Conservation (phyloP, 306 rosid species). For the Styphnolobium japonicum region DNA sequence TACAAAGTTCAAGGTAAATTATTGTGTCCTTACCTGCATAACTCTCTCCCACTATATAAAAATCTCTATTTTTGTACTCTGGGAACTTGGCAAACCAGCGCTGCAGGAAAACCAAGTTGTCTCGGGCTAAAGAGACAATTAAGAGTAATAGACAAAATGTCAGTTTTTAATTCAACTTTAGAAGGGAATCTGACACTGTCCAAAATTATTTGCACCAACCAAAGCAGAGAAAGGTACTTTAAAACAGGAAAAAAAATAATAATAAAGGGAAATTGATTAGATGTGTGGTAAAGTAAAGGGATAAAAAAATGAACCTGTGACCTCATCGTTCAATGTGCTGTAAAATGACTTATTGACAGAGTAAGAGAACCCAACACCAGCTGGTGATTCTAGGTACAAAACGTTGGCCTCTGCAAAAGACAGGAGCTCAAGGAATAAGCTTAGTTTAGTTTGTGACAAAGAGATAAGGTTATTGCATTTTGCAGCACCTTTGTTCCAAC, state of each 20-base stretch:
- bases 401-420: conserved; percentile 39
- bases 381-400: conserved; percentile 48
- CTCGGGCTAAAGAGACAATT: conserved; percentile 27
- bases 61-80: conserved; percentile 26
- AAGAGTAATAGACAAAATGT: neutral
- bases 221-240: neutral
- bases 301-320: conserved; percentile 33
- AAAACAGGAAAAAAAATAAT: neutral
- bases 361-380: conserved; percentile 51
- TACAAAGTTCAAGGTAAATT: neutral
- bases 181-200: neutral
- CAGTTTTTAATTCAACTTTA: neutral
- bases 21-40: conserved; percentile 36
- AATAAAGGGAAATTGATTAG: neutral
- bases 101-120: conserved; percentile 32
- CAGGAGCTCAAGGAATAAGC: neutral
- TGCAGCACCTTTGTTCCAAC: conserved; percentile 42
- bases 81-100: conserved; percentile 47
- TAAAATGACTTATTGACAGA: conserved; percentile 35
- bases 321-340: conserved; percentile 18
- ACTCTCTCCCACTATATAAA: conserved; percentile 43
- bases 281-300: neutral
- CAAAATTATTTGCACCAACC: neutral
- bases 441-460: neutral
- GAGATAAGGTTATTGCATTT: neutral